Percentiles rank a stretch among this genome's conserved stretches.
These are phyloP conservation scores for Entoloma clypeatum DNA, from an alignment of 1,284 basidiomycete genomes.

Conservation along the genomic window DNA sequence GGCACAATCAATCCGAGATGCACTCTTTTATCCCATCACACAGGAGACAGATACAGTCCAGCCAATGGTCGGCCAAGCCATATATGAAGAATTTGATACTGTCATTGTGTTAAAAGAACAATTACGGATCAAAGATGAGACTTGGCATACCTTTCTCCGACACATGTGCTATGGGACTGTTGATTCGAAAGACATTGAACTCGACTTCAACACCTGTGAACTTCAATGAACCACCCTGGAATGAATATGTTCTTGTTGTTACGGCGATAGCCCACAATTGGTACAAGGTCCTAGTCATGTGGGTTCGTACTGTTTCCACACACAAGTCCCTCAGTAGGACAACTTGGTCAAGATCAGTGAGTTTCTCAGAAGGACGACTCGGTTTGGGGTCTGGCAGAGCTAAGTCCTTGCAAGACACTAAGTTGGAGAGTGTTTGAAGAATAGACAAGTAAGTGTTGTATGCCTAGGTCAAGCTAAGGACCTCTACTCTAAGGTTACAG, in stretches of 20 bases:
- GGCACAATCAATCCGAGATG: slow-evolving; percentile 9
- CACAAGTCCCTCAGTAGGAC: too few species aligned
- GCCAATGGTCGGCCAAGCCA: slow-evolving; percentile 21
- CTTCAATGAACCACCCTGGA: slow-evolving; percentile 26
- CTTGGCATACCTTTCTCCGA: slow-evolving; percentile 32
- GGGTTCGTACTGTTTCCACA: too few species aligned
- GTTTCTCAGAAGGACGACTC: too few species aligned
- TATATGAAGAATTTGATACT: slow-evolving; percentile 34
- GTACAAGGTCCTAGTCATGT: too few species aligned
- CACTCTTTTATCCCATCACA: slow-evolving; percentile 22
- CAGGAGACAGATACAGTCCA: slow-evolving; percentile 7
- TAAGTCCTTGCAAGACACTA: too few species aligned
- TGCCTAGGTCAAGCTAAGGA: too few species aligned
- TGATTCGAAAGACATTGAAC: slow-evolving; percentile 23
- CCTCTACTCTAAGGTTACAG: too few species aligned
- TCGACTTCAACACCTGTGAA: slow-evolving; percentile 11
- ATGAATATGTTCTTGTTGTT: slow-evolving; percentile 23
- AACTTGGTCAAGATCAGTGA: too few species aligned
- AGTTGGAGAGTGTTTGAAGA: too few species aligned
- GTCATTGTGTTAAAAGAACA: slow-evolving; percentile 37
- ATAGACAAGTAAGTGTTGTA: too few species aligned
- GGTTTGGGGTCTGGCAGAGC: too few species aligned
- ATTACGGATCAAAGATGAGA: slow-evolving; percentile 27
- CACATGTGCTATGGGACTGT: slow-evolving; percentile 27
- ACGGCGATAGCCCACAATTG: too few species aligned